phyloP scores from a whole-genome alignment of 768 basidiomycete genomes.

The Astraeus odoratus region DNA sequence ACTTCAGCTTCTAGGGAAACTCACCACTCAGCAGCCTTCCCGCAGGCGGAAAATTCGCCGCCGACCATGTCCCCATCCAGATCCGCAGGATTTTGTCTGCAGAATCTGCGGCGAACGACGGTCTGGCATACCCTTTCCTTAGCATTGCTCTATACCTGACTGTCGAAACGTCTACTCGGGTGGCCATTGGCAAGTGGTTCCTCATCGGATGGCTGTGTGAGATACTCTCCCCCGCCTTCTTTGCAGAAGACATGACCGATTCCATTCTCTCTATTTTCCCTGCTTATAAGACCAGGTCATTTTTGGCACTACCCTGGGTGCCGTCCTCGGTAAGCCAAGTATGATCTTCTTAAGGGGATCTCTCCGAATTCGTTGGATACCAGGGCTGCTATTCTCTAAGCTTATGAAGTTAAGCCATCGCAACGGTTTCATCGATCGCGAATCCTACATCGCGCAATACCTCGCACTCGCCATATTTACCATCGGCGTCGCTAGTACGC shows the following conservation, averaged over 20 bases:
- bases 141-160: conserved; percentile 81
- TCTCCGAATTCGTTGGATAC: not conserved
- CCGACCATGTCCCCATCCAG: conserved; percentile 62
- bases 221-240: not conserved
- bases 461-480: conserved; percentile 67
- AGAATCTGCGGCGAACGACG: conserved; percentile 94
- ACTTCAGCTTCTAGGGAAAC: not conserved
- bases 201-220: conserved; percentile 75
- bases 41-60: conserved; percentile 64
- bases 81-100: conserved; percentile 78
- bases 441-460: conserved; percentile 86
- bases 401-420: conserved; percentile 66
- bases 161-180: conserved; percentile 51
- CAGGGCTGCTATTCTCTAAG: conserved; percentile 62
- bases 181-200: conserved; percentile 80
- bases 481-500: conserved; percentile 68
- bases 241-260: not conserved
- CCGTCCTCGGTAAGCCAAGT: conserved; percentile 35
- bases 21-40: not conserved
- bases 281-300: conserved; percentile 63
- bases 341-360: not conserved
- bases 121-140: conserved; percentile 90
- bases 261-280: not conserved
- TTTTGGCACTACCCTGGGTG: conserved; percentile 65
- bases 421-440: conserved; percentile 63